A percentile compares a stretch with the other conserved stretches of the same genome.
These are phyloP conservation scores for Barnettozyma siamensis DNA, from an alignment of 805 yeast genomes.

Conservation along the genomic window DNA sequence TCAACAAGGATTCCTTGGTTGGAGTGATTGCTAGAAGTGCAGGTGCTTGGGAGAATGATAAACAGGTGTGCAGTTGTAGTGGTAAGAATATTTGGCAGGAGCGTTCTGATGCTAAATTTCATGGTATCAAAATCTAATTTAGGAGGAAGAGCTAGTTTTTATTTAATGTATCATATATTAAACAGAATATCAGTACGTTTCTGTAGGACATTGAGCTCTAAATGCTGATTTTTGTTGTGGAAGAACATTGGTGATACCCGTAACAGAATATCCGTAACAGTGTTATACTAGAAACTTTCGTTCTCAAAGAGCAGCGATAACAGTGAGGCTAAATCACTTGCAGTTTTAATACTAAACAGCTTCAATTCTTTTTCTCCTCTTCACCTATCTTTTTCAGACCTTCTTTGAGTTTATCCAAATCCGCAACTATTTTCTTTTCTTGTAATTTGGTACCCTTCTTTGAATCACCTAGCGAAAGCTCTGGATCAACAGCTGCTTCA, in stretches of 20 bases:
- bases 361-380: neutral
- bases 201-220: too few relatives aligned
- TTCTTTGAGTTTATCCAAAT: neutral
- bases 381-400: neutral
- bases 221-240: too few relatives aligned
- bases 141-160: too few relatives aligned
- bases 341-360: neutral
- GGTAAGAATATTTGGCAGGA: slow-evolving; percentile 98
- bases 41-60: slow-evolving; percentile 95
- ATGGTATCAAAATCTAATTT: slow-evolving; percentile 44
- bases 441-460: neutral
- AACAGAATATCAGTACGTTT: too few relatives aligned
- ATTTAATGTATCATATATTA: too few relatives aligned
- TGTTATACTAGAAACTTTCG: too few relatives aligned
- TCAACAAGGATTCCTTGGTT: slow-evolving; percentile 39
- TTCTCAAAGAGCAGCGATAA: too few relatives aligned
- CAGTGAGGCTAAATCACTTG: too few relatives aligned
- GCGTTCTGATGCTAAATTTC: slow-evolving; percentile 62
- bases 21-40: slow-evolving; percentile 97
- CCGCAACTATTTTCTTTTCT: slow-evolving; percentile 1
- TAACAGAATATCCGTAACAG: too few relatives aligned
- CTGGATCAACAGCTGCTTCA: neutral
- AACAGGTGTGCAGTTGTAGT: slow-evolving; percentile 87
- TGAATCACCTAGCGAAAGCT: neutral
- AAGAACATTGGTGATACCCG: too few relatives aligned